Conservation (phyloP, 2,329 filamentous ascomycete species). For the Pyricularia pennisetigena region DNA sequence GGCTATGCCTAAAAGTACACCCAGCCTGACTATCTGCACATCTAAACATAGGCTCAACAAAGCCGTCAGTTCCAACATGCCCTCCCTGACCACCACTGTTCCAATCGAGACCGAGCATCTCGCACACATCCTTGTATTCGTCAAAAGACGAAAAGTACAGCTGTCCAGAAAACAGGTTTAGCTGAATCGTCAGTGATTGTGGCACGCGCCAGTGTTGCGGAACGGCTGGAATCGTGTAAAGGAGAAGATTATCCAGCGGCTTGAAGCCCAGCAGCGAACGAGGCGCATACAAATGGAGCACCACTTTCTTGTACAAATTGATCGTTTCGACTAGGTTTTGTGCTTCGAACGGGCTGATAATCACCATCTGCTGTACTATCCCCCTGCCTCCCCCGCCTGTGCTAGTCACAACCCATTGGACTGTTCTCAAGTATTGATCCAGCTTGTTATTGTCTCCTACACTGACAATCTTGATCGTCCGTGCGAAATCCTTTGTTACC, state of each 20-base stretch:
- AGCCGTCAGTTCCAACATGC: not conserved
- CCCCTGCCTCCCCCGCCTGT: conserved; percentile 4
- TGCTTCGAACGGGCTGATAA: conserved; percentile 54
- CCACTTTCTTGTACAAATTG: conserved; percentile 14
- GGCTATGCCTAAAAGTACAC: not conserved
- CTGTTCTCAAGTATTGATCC: conserved; percentile 40
- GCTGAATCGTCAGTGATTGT: conserved; percentile 26
- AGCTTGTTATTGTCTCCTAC: conserved; percentile 7
- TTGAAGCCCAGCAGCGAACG: conserved; percentile 24
- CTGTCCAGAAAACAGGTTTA: conserved; percentile 60
- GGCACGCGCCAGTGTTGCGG: conserved; percentile 8
- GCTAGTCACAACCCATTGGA: conserved; percentile 43
- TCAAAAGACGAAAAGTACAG: conserved; percentile 45
- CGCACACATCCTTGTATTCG: conserved; percentile 44
- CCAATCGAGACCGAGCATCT: conserved; percentile 30
- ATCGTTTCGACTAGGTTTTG: conserved; percentile 36
- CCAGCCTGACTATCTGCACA: not conserved
- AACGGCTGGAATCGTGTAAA: conserved; percentile 28
- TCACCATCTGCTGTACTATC: conserved; percentile 23
- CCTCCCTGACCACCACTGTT: not conserved
- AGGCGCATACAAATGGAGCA: conserved; percentile 42
- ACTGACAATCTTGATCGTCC: conserved; percentile 25
- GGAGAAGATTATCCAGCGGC: conserved; percentile 31
- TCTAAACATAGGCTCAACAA: not conserved
- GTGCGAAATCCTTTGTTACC: conserved; percentile 40